Evolutionary conservation across 1,284 basidiomycete species (phyloP).

Genomic region (Austroboletus niveus): DNA sequence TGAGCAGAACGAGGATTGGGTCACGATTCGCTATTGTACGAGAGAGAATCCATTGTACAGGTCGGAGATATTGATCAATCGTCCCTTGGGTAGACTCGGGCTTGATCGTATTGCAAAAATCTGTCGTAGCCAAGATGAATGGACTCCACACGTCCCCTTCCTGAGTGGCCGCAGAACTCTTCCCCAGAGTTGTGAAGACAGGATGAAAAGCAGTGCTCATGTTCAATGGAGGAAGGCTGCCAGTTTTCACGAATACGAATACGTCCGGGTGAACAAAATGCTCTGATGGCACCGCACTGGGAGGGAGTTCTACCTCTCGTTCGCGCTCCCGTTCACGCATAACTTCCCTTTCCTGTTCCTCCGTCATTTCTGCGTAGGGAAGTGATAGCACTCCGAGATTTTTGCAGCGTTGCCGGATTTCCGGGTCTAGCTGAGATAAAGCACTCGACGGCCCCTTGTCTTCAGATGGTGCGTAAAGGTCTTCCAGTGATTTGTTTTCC

Average conservation of each 20-base stretch:
- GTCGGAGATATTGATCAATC: no score
- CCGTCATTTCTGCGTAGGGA: background rate
- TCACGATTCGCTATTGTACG: no score
- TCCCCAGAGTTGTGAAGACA: background rate
- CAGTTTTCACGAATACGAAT: background rate
- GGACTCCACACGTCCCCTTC: background rate
- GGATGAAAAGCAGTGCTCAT: background rate
- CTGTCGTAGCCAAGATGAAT: background rate
- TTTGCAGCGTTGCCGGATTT: background rate
- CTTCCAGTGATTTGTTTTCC: background rate
- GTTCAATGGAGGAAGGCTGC: background rate
- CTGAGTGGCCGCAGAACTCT: background rate
- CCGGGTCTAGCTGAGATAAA: background rate
- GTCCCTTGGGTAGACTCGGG: no score
- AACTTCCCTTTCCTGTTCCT: background rate
- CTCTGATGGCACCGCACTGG: background rate
- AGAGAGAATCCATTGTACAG: background rate
- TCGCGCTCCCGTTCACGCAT: background rate
- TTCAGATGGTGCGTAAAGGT: background rate
- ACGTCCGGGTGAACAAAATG: background rate
- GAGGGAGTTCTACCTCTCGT: constrained; percentile 1
- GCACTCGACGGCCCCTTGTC: background rate
- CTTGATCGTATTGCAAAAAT: background rate
- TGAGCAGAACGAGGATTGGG: no score
- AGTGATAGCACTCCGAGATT: background rate